Base-by-base conservation (phyloP, 2,329 filamentous ascomycete genomes). In the Aureobasidium sp. region DNA sequence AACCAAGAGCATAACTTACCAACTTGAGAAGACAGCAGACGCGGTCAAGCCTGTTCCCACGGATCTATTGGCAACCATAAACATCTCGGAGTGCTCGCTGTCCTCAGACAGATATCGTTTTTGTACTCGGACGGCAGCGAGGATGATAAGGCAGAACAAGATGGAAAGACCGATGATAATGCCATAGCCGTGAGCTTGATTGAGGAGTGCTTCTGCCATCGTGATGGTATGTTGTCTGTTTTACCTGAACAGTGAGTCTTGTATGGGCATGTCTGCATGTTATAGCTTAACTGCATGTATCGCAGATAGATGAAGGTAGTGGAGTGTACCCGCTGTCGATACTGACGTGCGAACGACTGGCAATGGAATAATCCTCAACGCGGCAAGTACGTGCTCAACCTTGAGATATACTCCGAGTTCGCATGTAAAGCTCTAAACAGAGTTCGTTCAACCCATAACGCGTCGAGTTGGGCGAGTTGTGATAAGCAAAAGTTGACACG, bases 91-190 rank as follows among this genome's bases (percentile, higher is more conserved):
- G 17, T 76, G 77, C 27, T 71, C 72, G 7, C 70, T 72, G 65
- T 79, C 76, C 63, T 79, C 77, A 1, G 71, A 64, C 17, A 78
- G 69, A 61, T 77, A 78, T 35, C 65, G 64, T 57, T 73, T 76
- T 67, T 81, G 79, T 3, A 81, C 70, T 42, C 75, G 75, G 37
- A 81, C 74, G 5, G 78, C 78, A 5, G 71, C 66, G 7, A 82
- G 64, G 63, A 81, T 80, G 19, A 81, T 74, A 3, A 73, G 69
- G 60, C 75, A 78, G 64, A 82, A 81, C 1, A 77, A 64, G 0
- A 81, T 69, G 1, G 76, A 76, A 6, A 81, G 74, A 7, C 78
- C 79, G 62, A 81, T 73, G 45, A 82, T 74, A 22, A 81, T 70
- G 63, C 78, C 78, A 71, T 81, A 80, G 64, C 73, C 75, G 7